These are phyloP conservation scores for Solanum lignicaule DNA, from an alignment of 257 asterid species.

Conservation along the genomic window DNA sequence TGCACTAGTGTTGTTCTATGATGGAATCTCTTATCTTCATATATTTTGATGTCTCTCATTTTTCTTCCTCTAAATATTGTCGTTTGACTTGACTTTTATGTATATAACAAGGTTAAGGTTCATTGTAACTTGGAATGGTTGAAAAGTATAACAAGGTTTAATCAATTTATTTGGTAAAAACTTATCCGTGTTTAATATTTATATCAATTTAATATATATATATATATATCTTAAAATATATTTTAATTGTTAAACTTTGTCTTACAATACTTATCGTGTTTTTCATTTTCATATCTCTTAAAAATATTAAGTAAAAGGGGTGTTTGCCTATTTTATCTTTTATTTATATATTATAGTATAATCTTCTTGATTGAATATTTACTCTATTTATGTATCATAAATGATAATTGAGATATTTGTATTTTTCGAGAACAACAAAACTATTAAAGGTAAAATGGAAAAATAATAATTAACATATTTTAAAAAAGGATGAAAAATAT, in stretches of 20 bases:
- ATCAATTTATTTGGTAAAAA: not conserved
- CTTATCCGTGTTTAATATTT: rapidly evolving
- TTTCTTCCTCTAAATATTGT: not conserved
- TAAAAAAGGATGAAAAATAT: no score
- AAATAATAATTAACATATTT: no score
- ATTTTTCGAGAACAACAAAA: not conserved
- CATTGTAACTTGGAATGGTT: not conserved
- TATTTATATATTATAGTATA: no score
- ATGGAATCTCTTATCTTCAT: not conserved
- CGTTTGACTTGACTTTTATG: not conserved
- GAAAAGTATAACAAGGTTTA: not conserved
- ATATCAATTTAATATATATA: not conserved
- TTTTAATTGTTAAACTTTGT: no score
- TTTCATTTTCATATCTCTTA: not conserved
- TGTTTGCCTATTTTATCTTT: not conserved
- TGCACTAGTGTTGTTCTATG: not conserved
- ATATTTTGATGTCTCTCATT: not conserved
- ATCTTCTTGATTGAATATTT: not conserved
- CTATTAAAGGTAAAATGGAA: not conserved
- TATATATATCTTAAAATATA: no score
- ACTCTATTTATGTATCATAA: no score
- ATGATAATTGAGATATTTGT: no score
- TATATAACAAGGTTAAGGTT: not conserved
- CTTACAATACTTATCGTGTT: no score
- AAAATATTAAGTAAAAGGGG: no score